Evolutionary conservation across 179 eudicot genomes (phyloP).

Genomic region (Amaranthus tricolor): DNA sequence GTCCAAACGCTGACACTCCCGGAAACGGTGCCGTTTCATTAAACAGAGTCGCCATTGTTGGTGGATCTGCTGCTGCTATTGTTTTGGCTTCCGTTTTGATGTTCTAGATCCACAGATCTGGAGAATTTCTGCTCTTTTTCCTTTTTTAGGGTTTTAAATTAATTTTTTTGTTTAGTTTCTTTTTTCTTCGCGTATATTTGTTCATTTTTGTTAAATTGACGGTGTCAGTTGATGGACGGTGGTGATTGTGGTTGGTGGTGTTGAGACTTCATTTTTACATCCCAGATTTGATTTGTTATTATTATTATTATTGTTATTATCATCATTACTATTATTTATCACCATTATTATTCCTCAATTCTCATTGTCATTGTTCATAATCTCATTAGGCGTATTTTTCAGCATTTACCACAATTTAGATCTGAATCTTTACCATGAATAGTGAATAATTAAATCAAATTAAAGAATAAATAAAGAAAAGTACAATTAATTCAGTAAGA

Average conservation of each 20-base stretch:
- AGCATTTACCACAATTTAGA: neutral
- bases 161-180: neutral
- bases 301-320: conserved; percentile 9
- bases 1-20: conserved; percentile 24
- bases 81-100: conserved; percentile 39
- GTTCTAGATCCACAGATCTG: conserved; percentile 46
- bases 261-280: conserved; percentile 15
- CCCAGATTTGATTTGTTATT: conserved; percentile 30
- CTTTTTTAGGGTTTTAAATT: neutral
- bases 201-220: conserved; percentile 20
- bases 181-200: conserved; percentile 22
- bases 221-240: conserved; percentile 11
- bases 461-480: neutral
- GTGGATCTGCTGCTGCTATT: conserved; percentile 50
- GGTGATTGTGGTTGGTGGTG: conserved; percentile 10
- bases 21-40: conserved; percentile 33
- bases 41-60: conserved; percentile 41
- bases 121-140: neutral
- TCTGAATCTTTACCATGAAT: neutral
- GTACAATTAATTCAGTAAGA: neutral
- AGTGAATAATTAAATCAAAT: neutral
- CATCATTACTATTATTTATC: conserved; percentile 2
- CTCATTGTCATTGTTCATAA: neutral
- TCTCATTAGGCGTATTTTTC: neutral
- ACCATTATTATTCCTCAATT: neutral